phyloP scores from a whole-genome alignment of 208 protist species.

The Tritrichomonas foetus region DNA sequence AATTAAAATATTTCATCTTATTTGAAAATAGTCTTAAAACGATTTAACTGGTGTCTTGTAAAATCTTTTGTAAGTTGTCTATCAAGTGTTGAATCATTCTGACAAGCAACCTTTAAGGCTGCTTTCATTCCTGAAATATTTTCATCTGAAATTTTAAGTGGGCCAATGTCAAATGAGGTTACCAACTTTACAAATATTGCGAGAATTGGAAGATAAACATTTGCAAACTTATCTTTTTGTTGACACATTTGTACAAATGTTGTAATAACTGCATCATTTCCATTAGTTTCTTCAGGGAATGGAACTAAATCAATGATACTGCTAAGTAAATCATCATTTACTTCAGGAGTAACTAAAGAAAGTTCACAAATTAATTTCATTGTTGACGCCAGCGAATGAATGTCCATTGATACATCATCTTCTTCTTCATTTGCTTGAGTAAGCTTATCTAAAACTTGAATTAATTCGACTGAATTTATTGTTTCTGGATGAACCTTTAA shows the following conservation, averaged over 20 bases:
- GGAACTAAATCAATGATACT: neutral
- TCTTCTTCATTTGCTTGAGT: neutral
- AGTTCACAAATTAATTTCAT: neutral
- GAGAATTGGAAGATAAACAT: neutral
- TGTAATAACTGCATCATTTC: neutral
- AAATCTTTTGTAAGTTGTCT: conserved; percentile 2
- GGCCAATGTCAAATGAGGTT: neutral
- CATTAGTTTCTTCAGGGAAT: neutral
- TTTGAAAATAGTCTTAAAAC: neutral
- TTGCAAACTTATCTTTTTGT: neutral
- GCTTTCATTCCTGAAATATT: neutral
- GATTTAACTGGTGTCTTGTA: neutral
- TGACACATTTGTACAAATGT: neutral
- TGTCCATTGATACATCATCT: neutral
- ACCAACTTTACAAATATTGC: neutral
- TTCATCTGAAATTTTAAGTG: neutral
- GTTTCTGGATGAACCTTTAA: neutral
- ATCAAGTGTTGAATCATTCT: neutral
- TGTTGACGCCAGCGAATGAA: neutral
- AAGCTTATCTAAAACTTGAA: neutral
- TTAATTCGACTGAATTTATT: neutral
- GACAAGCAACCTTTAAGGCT: neutral
- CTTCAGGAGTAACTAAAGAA: too few relatives aligned
- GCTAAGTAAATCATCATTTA: neutral
- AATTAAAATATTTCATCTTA: neutral